Evolutionary conservation across 2,329 filamentous ascomycete species (phyloP), one percentile per base, ranked within the genome.

Genomic region (Colletotrichum orbiculare): DNA sequence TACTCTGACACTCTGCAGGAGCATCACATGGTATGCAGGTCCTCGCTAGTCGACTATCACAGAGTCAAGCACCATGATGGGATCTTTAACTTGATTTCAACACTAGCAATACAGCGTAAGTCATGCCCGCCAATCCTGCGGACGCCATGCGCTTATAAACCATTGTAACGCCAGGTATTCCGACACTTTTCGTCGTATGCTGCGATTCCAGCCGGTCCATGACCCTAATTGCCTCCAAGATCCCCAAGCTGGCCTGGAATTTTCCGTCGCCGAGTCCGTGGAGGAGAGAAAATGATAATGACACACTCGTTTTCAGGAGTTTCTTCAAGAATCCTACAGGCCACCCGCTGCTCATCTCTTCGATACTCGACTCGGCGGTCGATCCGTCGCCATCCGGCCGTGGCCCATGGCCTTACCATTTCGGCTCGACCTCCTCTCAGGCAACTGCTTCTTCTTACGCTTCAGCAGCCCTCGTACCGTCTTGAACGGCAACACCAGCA

Each of bases 401-500:
- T 75, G 75, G 42, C 65, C 47, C 33, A 69, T 47, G 39, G 68
- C 56, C 68, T 75, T 74, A 38, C 69, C 69, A 54, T 65, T 69
- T 9, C 71, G 66, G 25, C 68, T 62, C 46, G 69, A 69, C 61
- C 72, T 59, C 45, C 70, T 72, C 50, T 69, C 65, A 41, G 71
- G 46, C 13, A 68, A 39, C 35, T 67, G 61, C 58, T 71, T 77
- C 54, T 78, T 75, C 46, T 73, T 71, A 13, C 68, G 73, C 59
- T 73, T 77, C 43, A 80, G 70, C 34, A 80, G 59, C 3, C 74
- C 71, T 34, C 78, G 73, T 12, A 78, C 64, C 2, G 77, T 77
- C 39, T 75, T 77, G 37, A 84, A 75, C 1, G 83, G 83, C 52
- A 84, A 74, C 8, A 80, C 74, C 6, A 82, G 55, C 25, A 85